These are phyloP conservation scores for Hanseniaspora hatyaiensis DNA, from an alignment of 805 yeast genomes.

Conservation along the genomic window DNA sequence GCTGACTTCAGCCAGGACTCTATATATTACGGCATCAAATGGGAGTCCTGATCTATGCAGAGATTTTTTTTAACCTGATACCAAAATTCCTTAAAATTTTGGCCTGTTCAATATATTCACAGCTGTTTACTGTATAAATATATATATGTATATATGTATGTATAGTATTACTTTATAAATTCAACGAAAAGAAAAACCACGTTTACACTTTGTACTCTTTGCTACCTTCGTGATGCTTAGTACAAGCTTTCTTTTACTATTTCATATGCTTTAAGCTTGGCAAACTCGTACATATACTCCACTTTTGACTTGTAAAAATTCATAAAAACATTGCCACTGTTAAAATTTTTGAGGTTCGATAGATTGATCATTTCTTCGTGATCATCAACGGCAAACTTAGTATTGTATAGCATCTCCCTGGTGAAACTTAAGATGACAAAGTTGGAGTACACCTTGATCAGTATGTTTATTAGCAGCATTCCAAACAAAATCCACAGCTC, in stretches of 20 bases:
- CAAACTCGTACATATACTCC: conserved; percentile 8
- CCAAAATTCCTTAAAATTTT: background rate
- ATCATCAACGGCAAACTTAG: conserved; percentile 8
- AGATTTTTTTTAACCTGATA: background rate
- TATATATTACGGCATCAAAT: conserved; percentile 4
- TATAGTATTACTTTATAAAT: background rate
- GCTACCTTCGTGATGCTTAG: background rate
- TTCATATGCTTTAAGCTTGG: conserved; percentile 7
- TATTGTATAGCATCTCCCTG: conserved; percentile 6
- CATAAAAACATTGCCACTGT: conserved; percentile 1
- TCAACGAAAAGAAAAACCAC: too few species aligned
- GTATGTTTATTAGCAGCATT: conserved; percentile 5
- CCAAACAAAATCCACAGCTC: conserved; percentile 8
- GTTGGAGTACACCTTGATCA: conserved; percentile 13
- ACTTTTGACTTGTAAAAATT: conserved; percentile 7
- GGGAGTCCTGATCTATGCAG: conserved; percentile 1
- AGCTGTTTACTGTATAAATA: too few species aligned
- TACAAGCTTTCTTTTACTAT: conserved; percentile 6
- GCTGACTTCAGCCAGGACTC: background rate
- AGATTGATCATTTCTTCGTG: conserved; percentile 14
- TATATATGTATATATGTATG: conserved; percentile 1
- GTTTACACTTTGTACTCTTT: too few species aligned
- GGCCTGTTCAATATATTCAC: too few species aligned
- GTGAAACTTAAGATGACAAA: conserved; percentile 6
- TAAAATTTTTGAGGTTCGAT: conserved; percentile 10